Evolutionary conservation across 306 rosid species (phyloP).

Genomic region (Quercus gilva): DNA sequence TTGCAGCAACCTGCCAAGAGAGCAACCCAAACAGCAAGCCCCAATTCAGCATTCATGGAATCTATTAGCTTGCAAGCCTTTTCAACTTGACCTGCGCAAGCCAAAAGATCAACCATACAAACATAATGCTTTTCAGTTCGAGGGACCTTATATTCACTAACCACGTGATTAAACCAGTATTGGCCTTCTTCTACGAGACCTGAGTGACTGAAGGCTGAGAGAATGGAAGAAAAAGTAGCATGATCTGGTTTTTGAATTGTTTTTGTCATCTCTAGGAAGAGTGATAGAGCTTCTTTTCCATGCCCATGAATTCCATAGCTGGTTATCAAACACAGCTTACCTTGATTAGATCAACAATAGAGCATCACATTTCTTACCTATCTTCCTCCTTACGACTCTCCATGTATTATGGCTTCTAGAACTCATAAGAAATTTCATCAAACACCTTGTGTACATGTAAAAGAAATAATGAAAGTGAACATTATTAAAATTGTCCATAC

Average conservation of each 20-base stretch:
- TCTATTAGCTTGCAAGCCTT: conserved; percentile 35
- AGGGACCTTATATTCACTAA: conserved; percentile 26
- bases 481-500: too few species aligned
- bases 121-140: conserved; percentile 45
- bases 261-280: conserved; percentile 33
- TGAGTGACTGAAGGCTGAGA: conserved; percentile 47
- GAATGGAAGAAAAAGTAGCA: conserved; percentile 46
- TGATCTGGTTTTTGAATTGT: conserved; percentile 36
- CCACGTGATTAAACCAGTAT: conserved; percentile 36
- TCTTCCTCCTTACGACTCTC: too few species aligned
- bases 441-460: too few species aligned
- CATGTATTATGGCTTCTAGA: too few species aligned
- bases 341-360: too few species aligned
- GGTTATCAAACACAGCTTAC: too few species aligned
- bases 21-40: conserved; percentile 43
- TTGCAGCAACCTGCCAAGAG: conserved; percentile 45
- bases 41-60: conserved; percentile 29
- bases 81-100: conserved; percentile 39
- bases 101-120: conserved; percentile 46
- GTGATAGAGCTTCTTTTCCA: conserved; percentile 42
- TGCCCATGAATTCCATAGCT: conserved; percentile 42
- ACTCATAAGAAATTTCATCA: too few species aligned
- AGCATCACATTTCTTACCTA: too few species aligned
- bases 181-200: conserved; percentile 42
- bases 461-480: too few species aligned